Evolutionary conservation across 139 green algal genomes (phyloP).

Genomic region (Auxenochlorella protothecoides): DNA sequence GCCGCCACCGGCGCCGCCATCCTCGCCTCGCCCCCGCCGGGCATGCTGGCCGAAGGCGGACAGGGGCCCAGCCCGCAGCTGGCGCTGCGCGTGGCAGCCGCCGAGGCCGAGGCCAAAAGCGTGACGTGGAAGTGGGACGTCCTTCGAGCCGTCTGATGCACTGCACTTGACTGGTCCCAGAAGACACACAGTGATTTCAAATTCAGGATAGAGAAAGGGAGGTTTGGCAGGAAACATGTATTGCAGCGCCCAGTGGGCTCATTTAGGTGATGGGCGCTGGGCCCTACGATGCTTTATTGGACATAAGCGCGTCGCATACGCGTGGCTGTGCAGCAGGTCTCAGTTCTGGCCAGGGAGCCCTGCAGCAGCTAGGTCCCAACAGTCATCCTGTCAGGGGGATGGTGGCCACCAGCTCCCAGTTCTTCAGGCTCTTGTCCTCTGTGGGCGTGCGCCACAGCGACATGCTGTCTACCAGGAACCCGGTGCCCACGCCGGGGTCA

Average conservation of each 20-base stretch:
- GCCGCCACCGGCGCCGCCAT: conserved; percentile 3
- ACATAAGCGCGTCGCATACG: too few relatives aligned
- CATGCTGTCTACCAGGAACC: conserved; percentile 17
- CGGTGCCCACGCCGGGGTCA: neutral
- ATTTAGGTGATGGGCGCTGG: too few relatives aligned
- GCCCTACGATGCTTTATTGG: too few relatives aligned
- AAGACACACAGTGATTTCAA: too few relatives aligned
- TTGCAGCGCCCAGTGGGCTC: too few relatives aligned
- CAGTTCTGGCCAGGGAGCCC: too few relatives aligned
- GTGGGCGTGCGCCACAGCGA: conserved; percentile 6
- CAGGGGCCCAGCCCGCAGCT: conserved; percentile 2
- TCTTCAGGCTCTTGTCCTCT: conserved; percentile 6
- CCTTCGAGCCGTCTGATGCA: conserved; percentile 14
- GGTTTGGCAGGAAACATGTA: too few relatives aligned
- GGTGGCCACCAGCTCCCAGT: conserved; percentile 7
- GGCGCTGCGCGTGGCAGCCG: conserved; percentile 7
- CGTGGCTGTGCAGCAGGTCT: too few relatives aligned
- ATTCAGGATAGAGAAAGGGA: too few relatives aligned
- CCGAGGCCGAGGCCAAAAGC: conserved; percentile 6
- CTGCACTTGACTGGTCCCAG: too few relatives aligned
- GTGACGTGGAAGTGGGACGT: conserved; percentile 58
- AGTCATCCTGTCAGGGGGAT: neutral
- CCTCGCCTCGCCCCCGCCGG: neutral
- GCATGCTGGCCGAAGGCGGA: neutral
- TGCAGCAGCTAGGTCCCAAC: too few relatives aligned